Evolutionary conservation across 805 yeast genomes (phyloP).

Genomic region (Myxozyma neglecta): DNA sequence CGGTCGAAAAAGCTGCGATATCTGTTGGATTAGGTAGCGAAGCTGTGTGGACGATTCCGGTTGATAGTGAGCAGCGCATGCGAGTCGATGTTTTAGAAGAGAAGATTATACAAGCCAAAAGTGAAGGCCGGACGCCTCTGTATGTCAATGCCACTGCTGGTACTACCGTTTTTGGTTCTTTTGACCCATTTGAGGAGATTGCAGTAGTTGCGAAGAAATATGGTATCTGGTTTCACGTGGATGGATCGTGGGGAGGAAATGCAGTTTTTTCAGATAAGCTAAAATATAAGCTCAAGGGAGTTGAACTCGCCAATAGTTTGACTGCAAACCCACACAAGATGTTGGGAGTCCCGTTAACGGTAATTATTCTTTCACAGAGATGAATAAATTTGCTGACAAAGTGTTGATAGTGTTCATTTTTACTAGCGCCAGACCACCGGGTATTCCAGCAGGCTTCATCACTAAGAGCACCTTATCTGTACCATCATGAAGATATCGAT

Average conservation of each 20-base stretch:
- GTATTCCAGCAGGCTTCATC: constrained; percentile 72
- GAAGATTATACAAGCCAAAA: constrained; percentile 47
- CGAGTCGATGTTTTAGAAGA: constrained; percentile 48
- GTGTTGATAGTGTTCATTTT: constrained; percentile 55
- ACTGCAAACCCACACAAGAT: constrained; percentile 85
- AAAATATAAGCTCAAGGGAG: constrained; percentile 53
- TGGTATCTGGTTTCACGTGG: constrained; percentile 76
- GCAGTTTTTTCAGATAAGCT: constrained; percentile 61
- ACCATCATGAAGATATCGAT: constrained; percentile 61
- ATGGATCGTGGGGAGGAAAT: constrained; percentile 92
- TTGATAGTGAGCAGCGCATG: constrained; percentile 59
- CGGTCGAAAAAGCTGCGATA: constrained; percentile 79
- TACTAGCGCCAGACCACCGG: constrained; percentile 67
- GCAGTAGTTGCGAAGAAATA: constrained; percentile 53
- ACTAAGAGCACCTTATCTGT: constrained; percentile 74
- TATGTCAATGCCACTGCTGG: constrained; percentile 85
- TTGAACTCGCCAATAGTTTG: constrained; percentile 67
- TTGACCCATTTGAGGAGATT: constrained; percentile 63
- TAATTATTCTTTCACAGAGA: neutral
- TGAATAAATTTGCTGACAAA: neutral
- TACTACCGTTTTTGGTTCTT: constrained; percentile 84
- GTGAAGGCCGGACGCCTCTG: constrained; percentile 66
- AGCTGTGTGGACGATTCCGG: constrained; percentile 62
- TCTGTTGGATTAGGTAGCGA: constrained; percentile 67
- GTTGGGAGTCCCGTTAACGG: constrained; percentile 73